phyloP scores from a whole-genome alignment of 345 rosid genomes.

The Acer campestre region DNA sequence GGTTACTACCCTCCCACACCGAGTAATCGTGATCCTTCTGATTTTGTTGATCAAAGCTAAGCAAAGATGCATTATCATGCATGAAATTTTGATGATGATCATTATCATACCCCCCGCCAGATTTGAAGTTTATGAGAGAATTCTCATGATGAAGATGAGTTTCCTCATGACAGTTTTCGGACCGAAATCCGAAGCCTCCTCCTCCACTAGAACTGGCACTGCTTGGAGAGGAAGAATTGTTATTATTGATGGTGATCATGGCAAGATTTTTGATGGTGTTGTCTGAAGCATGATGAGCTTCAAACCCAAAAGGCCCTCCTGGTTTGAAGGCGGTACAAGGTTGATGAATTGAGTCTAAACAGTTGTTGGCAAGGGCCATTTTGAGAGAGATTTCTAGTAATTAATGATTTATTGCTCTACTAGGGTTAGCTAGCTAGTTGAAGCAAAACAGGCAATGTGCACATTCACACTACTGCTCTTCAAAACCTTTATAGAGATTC shows the following conservation, averaged over 20 bases:
- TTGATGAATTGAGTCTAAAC: slow-evolving; percentile 20
- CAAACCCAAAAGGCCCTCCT: slow-evolving; percentile 27
- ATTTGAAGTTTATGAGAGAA: slow-evolving; percentile 67
- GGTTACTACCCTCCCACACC: slow-evolving; percentile 39
- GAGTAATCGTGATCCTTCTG: slow-evolving; percentile 29
- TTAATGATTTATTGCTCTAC: neutral
- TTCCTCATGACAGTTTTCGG: slow-evolving; percentile 36
- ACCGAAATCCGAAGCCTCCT: slow-evolving; percentile 29
- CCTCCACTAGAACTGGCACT: slow-evolving; percentile 52
- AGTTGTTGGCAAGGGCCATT: slow-evolving; percentile 55
- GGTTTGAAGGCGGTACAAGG: slow-evolving; percentile 22
- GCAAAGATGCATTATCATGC: slow-evolving; percentile 54
- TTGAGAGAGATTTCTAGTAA: neutral
- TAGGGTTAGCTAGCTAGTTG: slow-evolving; percentile 13
- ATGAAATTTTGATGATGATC: slow-evolving; percentile 7
- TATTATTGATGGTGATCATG: slow-evolving; percentile 8
- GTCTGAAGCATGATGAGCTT: slow-evolving; percentile 24
- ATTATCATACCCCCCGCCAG: slow-evolving; percentile 22
- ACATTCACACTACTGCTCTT: slow-evolving; percentile 1
- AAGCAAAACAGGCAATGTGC: slow-evolving; percentile 15
- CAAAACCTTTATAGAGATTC: slow-evolving; percentile 27
- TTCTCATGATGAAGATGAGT: slow-evolving; percentile 18
- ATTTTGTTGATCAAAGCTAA: slow-evolving; percentile 57
- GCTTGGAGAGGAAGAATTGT: slow-evolving; percentile 41
- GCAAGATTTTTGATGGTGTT: slow-evolving; percentile 28